Conservation (phyloP, 148 eudicot genomes). For the Vaccinium darrowii region DNA sequence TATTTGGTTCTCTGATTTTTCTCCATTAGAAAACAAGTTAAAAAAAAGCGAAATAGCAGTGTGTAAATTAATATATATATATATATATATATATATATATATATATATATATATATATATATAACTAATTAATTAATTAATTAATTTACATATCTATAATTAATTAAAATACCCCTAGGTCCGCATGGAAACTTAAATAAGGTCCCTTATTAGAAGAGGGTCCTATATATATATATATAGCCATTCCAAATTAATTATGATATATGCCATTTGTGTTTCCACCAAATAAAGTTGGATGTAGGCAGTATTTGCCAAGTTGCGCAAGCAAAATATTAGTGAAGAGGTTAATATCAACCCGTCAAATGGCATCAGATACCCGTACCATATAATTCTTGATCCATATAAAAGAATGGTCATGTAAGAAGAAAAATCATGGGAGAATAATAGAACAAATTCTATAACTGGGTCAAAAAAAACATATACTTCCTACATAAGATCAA, state of each 20-base stretch:
- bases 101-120: too few relatives aligned
- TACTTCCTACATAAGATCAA: neutral
- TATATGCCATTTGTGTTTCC: neutral
- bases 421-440: neutral
- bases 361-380: conserved; percentile 5
- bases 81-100: too few relatives aligned
- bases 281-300: neutral
- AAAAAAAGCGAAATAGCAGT: neutral
- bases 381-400: neutral
- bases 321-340: neutral
- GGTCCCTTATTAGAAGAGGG: too few relatives aligned
- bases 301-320: neutral
- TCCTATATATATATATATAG: too few relatives aligned
- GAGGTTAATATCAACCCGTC: neutral
- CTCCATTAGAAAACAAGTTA: neutral
- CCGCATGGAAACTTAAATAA: too few relatives aligned
- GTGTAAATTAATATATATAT: neutral
- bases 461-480: neutral
- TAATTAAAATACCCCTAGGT: too few relatives aligned
- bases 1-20: neutral
- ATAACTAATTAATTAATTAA: too few relatives aligned
- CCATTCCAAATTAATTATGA: neutral
- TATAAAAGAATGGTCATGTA: neutral
- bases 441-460: neutral
- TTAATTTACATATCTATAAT: too few relatives aligned